Base-by-base conservation (phyloP, 306 rosid species). In the Cucurbita argyrosperma region DNA sequence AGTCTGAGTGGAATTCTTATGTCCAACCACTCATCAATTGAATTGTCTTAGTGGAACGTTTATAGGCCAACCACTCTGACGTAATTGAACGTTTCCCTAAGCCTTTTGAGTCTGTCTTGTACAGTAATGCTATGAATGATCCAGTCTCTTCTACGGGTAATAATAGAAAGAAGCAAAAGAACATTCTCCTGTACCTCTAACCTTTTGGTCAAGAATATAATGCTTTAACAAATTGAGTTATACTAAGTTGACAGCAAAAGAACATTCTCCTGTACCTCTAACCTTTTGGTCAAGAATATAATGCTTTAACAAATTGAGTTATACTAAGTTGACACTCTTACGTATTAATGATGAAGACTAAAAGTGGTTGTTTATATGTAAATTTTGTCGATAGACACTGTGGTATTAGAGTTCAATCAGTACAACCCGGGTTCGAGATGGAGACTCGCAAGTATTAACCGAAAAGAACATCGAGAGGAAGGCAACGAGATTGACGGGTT, bases 361-460 rank as follows among this genome's bases (percentile, higher is more conserved):
- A 66, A 10, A 66, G 72, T 45, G 6, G 39, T 54, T 52, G 46
- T 56, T 73, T 9, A 50, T 15, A 72, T 39, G 63, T 55, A 6
- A 62, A 55, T 39, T 30, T 19, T 56, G 72, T 23, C 39, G 71
- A 77, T 88, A 94, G 97, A 89, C 79, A 87, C 82, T 4, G 87
- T 94, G 79, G 96, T 90, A 79, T 82, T 90, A 75, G 92, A 94
- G 85, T 94, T 94, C 92, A 90, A 88, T 64, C 98, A 94, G 85
- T 94, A 94, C 82, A 83, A 88, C 40, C 76, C 62, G 1, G 97
- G 87, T 55, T 94, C 98, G 0, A 83, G 96, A 40, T 94, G 98
- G 98, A 88, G 96, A 66, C 90, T 19, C 21, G 65, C 96, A 30
- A 72, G 63, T 8, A 38, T 94, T 49, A 72, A 80, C 69, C 77